phyloP scores from a whole-genome alignment of 495 filamentous ascomycete species.

The Extremus antarcticus region DNA sequence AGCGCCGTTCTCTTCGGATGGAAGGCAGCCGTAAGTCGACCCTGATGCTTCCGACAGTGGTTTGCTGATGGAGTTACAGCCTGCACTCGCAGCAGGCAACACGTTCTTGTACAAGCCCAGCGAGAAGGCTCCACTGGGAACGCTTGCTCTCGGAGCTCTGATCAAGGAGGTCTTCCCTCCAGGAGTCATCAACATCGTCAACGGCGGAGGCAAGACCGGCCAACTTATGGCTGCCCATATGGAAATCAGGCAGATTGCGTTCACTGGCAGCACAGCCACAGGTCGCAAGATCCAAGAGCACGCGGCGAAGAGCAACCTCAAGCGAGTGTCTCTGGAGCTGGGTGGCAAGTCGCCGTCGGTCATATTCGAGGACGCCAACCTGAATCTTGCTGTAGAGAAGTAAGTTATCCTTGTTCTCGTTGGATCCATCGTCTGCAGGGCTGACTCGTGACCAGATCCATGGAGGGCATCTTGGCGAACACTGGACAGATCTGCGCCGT shows the following conservation, averaged over 20 bases:
- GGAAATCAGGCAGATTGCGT: slow-evolving; percentile 14
- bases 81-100: slow-evolving; percentile 69
- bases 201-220: slow-evolving; percentile 29
- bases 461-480: slow-evolving; percentile 20
- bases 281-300: slow-evolving; percentile 23
- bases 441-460: slow-evolving; percentile 2
- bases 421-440: too few species aligned
- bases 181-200: slow-evolving; percentile 45
- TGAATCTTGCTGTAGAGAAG: slow-evolving; percentile 40
- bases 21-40: slow-evolving; percentile 22
- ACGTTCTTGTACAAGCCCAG: slow-evolving; percentile 65
- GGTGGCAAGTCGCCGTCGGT: slow-evolving; percentile 50
- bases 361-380: slow-evolving; percentile 46
- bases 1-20: slow-evolving; percentile 9
- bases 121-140: slow-evolving; percentile 63
- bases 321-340: slow-evolving; percentile 53
- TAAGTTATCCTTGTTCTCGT: not conserved
- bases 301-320: slow-evolving; percentile 38
- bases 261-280: slow-evolving; percentile 21
- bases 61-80: slow-evolving; percentile 17
- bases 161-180: slow-evolving; percentile 57
- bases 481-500: slow-evolving; percentile 25
- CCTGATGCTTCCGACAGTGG: slow-evolving; percentile 20
- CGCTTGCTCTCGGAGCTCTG: slow-evolving; percentile 59
- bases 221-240: slow-evolving; percentile 5